Evolutionary conservation across 2,329 filamentous ascomycete genomes (phyloP).

Genomic region (Phyllosticta citrichinensis): DNA sequence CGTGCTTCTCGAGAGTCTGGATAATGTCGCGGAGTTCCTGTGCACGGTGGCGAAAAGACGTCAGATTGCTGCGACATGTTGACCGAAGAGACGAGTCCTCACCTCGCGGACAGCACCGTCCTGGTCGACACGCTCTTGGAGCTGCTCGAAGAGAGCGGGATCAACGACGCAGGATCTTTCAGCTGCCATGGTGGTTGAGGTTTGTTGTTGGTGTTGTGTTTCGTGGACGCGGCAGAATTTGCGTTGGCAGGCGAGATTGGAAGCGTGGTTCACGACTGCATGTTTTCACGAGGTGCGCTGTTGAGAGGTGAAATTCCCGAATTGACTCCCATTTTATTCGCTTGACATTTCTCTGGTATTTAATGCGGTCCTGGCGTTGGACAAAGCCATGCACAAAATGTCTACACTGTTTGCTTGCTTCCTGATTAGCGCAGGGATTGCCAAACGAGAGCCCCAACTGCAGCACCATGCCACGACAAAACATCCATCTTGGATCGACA

Average conservation of each 20-base stretch:
- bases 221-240: constrained; percentile 8
- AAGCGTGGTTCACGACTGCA: not conserved
- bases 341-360: not conserved
- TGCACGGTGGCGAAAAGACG: not conserved
- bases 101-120: constrained; percentile 72
- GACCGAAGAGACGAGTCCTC: constrained; percentile 13
- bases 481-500: too few relatives aligned
- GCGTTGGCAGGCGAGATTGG: constrained; percentile 7
- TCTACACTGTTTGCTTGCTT: not conserved
- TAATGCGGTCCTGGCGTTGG: not conserved
- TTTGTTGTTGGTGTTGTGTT: not conserved
- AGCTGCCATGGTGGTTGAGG: constrained; percentile 17
- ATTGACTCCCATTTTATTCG: not conserved
- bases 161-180: constrained; percentile 52
- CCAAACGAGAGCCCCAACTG: not conserved
- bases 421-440: not conserved
- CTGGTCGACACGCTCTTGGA: constrained; percentile 84
- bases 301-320: not conserved
- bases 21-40: constrained; percentile 70
- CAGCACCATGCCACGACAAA: not conserved
- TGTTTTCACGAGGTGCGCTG: not conserved
- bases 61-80: constrained; percentile 14
- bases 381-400: not conserved
- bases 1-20: constrained; percentile 70
- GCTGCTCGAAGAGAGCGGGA: constrained; percentile 72